These are phyloP conservation scores for Neurospora intermedia DNA, from an alignment of 495 filamentous ascomycete species.

Conservation along the genomic window DNA sequence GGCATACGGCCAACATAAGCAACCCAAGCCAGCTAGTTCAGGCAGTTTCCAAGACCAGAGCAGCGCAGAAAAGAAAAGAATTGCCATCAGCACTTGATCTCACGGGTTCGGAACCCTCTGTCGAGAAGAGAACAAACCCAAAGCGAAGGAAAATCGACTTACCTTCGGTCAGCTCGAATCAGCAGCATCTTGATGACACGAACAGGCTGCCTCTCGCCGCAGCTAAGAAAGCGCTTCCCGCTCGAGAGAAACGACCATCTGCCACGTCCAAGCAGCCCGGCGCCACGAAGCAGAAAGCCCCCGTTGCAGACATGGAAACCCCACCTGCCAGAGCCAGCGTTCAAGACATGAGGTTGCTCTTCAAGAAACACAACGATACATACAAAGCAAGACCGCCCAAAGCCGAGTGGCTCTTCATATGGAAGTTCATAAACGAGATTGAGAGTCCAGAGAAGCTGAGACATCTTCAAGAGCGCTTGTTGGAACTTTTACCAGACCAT, in stretches of 20 bases:
- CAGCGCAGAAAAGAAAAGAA: background rate
- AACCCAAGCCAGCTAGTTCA: background rate
- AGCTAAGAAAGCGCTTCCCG: background rate
- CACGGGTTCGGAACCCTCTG: background rate
- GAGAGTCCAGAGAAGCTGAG: constrained; percentile 6
- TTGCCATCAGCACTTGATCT: background rate
- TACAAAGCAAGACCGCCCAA: constrained; percentile 13
- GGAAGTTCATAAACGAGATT: constrained; percentile 16
- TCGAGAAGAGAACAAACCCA: background rate
- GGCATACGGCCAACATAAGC: background rate
- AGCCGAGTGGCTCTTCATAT: constrained; percentile 15
- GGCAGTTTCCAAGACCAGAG: background rate
- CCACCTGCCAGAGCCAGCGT: background rate
- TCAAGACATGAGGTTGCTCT: constrained; percentile 10
- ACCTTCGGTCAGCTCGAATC: background rate
- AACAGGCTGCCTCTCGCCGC: background rate
- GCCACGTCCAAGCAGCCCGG: background rate
- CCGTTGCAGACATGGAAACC: background rate
- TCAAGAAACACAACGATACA: constrained; percentile 6
- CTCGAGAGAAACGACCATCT: background rate
- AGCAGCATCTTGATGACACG: background rate
- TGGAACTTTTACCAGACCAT: constrained; percentile 3
- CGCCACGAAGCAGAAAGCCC: background rate
- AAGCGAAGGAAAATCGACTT: background rate
- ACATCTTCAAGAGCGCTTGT: constrained; percentile 17